These are phyloP conservation scores for Pueraria montana DNA, from an alignment of 306 rosid species.

Conservation along the genomic window DNA sequence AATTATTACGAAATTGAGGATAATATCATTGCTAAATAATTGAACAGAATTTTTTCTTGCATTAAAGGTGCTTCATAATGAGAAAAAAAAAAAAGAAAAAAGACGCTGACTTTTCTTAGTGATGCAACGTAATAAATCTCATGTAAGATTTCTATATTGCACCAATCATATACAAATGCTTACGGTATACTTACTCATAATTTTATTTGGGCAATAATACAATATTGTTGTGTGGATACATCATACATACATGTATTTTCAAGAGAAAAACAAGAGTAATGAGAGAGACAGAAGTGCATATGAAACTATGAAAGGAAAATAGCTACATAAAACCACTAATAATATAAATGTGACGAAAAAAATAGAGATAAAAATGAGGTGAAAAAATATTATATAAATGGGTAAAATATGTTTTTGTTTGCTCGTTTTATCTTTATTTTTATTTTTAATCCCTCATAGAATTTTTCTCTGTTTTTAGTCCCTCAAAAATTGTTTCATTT, in stretches of 20 bases:
- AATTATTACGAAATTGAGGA: slow-evolving; percentile 1
- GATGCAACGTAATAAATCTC: not conserved
- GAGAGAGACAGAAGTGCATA: not conserved
- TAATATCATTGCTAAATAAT: not conserved
- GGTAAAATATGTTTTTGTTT: no score
- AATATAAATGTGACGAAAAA: no score
- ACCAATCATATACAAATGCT: slow-evolving; percentile 19
- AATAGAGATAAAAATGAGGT: no score
- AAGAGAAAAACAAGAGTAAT: not conserved
- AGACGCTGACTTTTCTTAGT: not conserved
- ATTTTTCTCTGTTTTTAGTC: no score
- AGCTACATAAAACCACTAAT: no score
- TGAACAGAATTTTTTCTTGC: slow-evolving; percentile 21
- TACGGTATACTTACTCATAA: not conserved
- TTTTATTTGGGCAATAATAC: not conserved
- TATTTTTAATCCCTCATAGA: no score
- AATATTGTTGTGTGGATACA: not conserved
- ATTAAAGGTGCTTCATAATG: not conserved
- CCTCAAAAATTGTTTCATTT: no score
- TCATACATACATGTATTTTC: not conserved
- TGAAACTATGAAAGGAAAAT: not conserved
- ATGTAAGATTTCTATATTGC: not conserved
- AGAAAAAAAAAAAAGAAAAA: not conserved
- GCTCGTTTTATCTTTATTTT: no score
- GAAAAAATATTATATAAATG: no score